Percentiles rank a stretch among this genome's conserved stretches.
Conservation (phyloP, 106 monocot species). For the Dendrobium nobile region DNA sequence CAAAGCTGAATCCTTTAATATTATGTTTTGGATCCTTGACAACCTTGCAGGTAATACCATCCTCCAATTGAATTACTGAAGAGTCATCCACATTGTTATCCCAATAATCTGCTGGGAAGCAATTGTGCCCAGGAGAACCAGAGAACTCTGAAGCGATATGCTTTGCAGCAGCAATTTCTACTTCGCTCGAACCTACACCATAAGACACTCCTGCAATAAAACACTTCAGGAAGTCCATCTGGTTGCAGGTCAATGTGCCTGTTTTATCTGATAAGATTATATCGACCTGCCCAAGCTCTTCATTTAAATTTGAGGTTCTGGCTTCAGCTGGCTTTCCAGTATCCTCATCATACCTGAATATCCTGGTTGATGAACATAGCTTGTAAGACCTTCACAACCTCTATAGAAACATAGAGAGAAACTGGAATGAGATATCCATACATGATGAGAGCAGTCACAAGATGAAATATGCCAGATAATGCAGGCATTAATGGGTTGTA, state of each 20-base stretch:
- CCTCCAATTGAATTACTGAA: slow-evolving; percentile 42
- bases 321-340: slow-evolving; percentile 52
- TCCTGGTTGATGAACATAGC: slow-evolving; percentile 79
- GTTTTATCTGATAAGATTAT: slow-evolving; percentile 74
- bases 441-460: slow-evolving; percentile 68
- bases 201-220: slow-evolving; percentile 66
- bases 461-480: slow-evolving; percentile 52
- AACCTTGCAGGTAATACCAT: slow-evolving; percentile 25
- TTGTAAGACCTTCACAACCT: slow-evolving; percentile 66
- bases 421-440: slow-evolving; percentile 82
- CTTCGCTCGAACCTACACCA: slow-evolving; percentile 67
- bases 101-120: slow-evolving; percentile 15
- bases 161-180: slow-evolving; percentile 66
- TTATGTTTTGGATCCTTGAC: slow-evolving; percentile 19
- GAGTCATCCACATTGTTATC: slow-evolving; percentile 11
- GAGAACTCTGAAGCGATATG: slow-evolving; percentile 47
- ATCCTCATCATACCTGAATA: slow-evolving; percentile 68
- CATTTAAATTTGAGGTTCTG: slow-evolving; percentile 69
- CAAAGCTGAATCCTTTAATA: slow-evolving; percentile 61
- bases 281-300: slow-evolving; percentile 78
- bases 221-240: slow-evolving; percentile 80
- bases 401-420: slow-evolving; percentile 79
- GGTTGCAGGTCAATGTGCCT: slow-evolving; percentile 74
- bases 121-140: slow-evolving; percentile 6
- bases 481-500: slow-evolving; percentile 33